Evolutionary conservation across 345 rosid species (phyloP).

Genomic region (Gossypium arboreum): DNA sequence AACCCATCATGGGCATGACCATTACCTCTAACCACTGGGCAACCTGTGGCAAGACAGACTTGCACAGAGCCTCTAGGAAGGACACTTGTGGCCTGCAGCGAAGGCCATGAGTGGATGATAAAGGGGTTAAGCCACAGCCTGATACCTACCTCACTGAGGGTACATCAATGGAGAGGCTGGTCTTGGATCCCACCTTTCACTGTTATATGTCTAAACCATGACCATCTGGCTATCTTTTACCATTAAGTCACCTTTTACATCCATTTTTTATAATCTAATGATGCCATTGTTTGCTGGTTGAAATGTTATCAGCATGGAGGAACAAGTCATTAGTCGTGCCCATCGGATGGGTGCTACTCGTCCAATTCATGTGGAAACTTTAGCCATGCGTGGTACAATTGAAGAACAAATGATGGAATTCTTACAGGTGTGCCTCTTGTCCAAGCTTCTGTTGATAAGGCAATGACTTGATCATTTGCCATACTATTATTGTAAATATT

Average conservation of each 20-base stretch:
- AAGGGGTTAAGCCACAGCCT: constrained; percentile 4
- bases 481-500: not conserved
- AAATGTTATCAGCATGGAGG: constrained; percentile 67
- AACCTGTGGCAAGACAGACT: not conserved
- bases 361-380: constrained; percentile 78
- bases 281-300: not conserved
- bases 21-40: not conserved
- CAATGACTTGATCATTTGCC: not conserved
- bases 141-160: not conserved
- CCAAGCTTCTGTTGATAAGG: not conserved
- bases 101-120: not conserved
- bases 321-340: constrained; percentile 92
- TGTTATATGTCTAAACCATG: not conserved
- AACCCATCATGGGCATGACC: not conserved
- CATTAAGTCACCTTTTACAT: not conserved
- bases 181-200: not conserved
- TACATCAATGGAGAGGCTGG: not conserved
- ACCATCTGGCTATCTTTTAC: constrained; percentile 3
- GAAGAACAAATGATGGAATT: constrained; percentile 91
- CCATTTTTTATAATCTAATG: not conserved
- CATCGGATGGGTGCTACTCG: constrained; percentile 92
- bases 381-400: constrained; percentile 87
- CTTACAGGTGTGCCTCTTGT: constrained; percentile 50
- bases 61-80: not conserved
- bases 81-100: not conserved